Evolutionary conservation across 495 filamentous ascomycete genomes (phyloP), one percentile per base, ranked within the genome.

Genomic region (Penicillium cinerascens): DNA sequence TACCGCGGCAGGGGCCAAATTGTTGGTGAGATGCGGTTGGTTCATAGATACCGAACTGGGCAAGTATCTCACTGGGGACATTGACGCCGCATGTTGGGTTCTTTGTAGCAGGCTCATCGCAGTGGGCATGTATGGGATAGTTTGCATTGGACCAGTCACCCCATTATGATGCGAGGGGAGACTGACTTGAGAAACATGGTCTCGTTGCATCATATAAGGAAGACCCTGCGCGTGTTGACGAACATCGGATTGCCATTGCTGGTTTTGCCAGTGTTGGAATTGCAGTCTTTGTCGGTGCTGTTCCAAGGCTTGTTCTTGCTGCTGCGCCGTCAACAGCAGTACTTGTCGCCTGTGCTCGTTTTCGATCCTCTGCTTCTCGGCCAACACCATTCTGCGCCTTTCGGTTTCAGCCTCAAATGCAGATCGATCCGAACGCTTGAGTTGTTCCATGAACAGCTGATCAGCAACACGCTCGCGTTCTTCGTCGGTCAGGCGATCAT

Each of bases 401-500:
- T 39, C 8, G 16, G 7, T n/a, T 39, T 59, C 56, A 1, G 18
- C 21, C 9, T 25, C 16, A 42, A 69, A 80, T 13, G 65, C 71
- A 15, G 21, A 48, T 5, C 74, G 77, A 54, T 83, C 66, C 9
- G 59, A 61, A 18, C 78, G 78, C 53, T 68, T 72, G 13, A 81
- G 63, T 11, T 65, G 62, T 42, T 80, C 72, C 41, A 80, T 69
- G 17, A 60, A 54, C 9, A 76, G 45, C 44, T 76, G 58, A 45
- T 74, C 47, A 26, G 74, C 64, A 1, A 80, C 79, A 29, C 74
- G 74, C 35, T 63, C 64, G 26, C 59, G 52, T 52, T 87, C 85
- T 50, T 82, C 82, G 16, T 71, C 74, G 0, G 80, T 82, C 21
- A 88, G 65, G 7, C 66, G 63, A 35, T 83, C 79, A 21, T 80